Evolutionary conservation across 371 early-diverging fungal species (phyloP), one percentile per base, ranked within the genome.

Genomic region (Conidiobolus incongruus): DNA sequence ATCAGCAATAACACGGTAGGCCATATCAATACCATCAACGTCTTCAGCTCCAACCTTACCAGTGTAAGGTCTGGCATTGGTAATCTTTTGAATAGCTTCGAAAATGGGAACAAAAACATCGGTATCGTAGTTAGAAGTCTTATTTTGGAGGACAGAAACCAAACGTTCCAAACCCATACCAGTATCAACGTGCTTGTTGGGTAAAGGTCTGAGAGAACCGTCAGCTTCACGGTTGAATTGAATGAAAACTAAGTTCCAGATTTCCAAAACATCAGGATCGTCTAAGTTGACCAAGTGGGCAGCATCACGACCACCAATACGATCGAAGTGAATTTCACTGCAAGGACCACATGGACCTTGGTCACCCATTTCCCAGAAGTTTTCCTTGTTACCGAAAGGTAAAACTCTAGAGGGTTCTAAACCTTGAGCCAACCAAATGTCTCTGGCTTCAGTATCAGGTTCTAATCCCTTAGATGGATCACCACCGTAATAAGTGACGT

Each of bases 341-440:
- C 99, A 96, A 28, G 99, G 98, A 34, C 99, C 99, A 57, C 99
- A 99, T 11, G 99, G 99, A 20, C 99, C 99, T 40, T 78, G 81
- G 47, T 93, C 94, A 41, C 98, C 98, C 99, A 98, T 98, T 72
- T 99, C 96, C 99, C 99, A 99, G 59, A 99, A 99, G 75, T 99
- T 99, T 48, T 99, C 99, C 70, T 96, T 92, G 32, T 66, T 60
- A 35, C 78, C 77, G 24, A 87, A 90, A 32, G 88, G 86, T 33
- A 99, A 54, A 49, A 99, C 76, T 44, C 80, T 85, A 35, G 69
- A 60, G 43, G 72, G 77, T 6, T 78, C 72, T 4, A 98, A 64
- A 36, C 96, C 96, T 50, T 88, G 63, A 56, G 87, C 76, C 46
- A 79, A 58, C 99, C 99, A 99, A 43, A 94, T 55, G 40, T 88